Evolutionary conservation across 345 rosid species (phyloP), one percentile per base, ranked within the genome.

Genomic region (Anastatica hierochuntica): DNA sequence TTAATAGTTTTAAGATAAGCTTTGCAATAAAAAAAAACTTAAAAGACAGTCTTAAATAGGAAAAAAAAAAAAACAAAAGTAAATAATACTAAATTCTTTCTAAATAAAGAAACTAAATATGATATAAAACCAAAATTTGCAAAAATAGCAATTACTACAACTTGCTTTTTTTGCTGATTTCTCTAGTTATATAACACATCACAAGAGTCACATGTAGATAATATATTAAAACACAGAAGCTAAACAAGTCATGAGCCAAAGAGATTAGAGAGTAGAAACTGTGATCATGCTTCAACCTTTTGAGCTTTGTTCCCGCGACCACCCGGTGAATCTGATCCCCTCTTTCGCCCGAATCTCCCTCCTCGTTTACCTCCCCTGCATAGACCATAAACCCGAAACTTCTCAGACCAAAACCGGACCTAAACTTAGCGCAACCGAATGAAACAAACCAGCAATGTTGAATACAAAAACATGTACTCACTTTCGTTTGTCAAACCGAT

Each of bases 291-390:
- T 50, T 58, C 64, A 43, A 63, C 63, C 72, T 77, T 88, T 56
- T 62, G 89, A 60, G 74, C 62, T 77, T 92, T 92, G 60, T 76
- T 76, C 15, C 77, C 77, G 45, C 89, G 87, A 40, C 79, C 80
- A 40, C 64, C 40, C 0, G 47, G 72, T 0, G 76, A 74, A 70
- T 79, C 63, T 1, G 76, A 71, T 14, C 75, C 85, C 49, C 89
- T 74, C 11, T 70, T 58, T 12, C 87, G 82, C 29, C 61, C 44
- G 10, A 77, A 83, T 43, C 79, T 88, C 35, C 98, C 86, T 10
- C 97, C 92, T 58, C 67, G 24, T 69, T 44, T 88, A 59, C 88
- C 96, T 74, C 94, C 94, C 72, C 96, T 85, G 76, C 60, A 45
- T 4, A 65, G 13, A 50, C 59, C 49, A 51, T 13, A 14, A 4